Evolutionary conservation across 441 rosid species (phyloP).

Genomic region (Dalechampia spathulata): DNA sequence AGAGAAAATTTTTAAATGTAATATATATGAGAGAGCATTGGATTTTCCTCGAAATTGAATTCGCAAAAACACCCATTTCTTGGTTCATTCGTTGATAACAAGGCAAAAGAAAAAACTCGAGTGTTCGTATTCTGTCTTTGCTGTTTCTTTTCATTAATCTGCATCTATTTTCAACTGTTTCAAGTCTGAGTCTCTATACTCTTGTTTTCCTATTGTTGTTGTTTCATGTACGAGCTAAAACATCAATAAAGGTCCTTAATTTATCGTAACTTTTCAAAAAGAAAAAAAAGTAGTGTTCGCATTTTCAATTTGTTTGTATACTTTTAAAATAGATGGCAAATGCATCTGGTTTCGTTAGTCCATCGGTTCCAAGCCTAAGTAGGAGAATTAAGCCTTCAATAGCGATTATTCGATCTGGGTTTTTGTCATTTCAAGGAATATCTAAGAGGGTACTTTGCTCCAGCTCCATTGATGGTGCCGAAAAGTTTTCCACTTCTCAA

Average conservation of each 20-base stretch:
- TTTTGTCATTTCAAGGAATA: slow-evolving; percentile 29
- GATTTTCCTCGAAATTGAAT: slow-evolving; percentile 36
- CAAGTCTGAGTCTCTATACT: slow-evolving; percentile 8
- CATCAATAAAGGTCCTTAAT: neutral
- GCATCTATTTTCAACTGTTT: neutral
- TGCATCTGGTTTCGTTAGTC: slow-evolving; percentile 60
- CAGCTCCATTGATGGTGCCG: slow-evolving; percentile 35
- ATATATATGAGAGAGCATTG: slow-evolving; percentile 22
- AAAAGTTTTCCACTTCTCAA: slow-evolving; percentile 45
- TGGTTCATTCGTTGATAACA: slow-evolving; percentile 24
- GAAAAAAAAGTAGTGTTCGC: neutral
- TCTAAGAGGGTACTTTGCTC: slow-evolving; percentile 51
- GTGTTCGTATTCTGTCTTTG: too few species aligned
- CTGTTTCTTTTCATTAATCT: neutral
- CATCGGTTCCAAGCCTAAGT: slow-evolving; percentile 48
- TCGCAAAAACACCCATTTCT: slow-evolving; percentile 38
- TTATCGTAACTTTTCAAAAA: neutral
- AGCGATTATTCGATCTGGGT: slow-evolving; percentile 58
- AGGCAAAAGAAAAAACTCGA: too few species aligned
- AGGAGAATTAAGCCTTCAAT: slow-evolving; percentile 37
- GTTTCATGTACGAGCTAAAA: too few species aligned
- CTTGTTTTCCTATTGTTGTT: slow-evolving; percentile 10
- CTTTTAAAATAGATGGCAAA: slow-evolving; percentile 48
- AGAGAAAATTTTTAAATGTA: slow-evolving; percentile 7
- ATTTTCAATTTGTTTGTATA: slow-evolving; percentile 1